These are phyloP conservation scores for Dysphania ambrosioides DNA, from an alignment of 148 eudicot species.

Conservation along the genomic window DNA sequence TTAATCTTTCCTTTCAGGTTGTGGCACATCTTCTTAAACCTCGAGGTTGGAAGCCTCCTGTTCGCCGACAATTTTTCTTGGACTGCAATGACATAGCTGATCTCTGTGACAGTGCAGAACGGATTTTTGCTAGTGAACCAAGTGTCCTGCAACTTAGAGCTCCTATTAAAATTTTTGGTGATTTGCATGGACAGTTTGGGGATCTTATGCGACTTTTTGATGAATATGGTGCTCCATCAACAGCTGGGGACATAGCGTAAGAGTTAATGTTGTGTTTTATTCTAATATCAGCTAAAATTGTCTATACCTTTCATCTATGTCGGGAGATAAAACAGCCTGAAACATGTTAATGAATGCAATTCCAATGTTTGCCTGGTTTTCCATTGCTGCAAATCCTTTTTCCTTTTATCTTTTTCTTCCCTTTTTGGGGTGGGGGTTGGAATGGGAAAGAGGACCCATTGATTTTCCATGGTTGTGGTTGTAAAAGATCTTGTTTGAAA, in stretches of 20 bases:
- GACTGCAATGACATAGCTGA: constrained; percentile 98
- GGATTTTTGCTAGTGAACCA: constrained; percentile 89
- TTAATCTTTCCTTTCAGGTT: constrained; percentile 43
- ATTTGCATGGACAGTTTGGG: constrained; percentile 98
- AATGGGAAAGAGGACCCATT: neutral
- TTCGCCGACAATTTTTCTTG: constrained; percentile 91
- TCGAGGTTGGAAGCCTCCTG: constrained; percentile 99
- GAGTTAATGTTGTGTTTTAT: constrained; percentile 30
- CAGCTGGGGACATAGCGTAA: constrained; percentile 98
- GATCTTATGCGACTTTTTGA: constrained; percentile 98
- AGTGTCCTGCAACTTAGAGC: constrained; percentile 91
- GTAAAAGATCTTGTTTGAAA: neutral
- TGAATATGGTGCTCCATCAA: constrained; percentile 97
- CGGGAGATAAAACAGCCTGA: neutral
- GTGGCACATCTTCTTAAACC: constrained; percentile 92
- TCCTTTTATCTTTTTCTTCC: neutral
- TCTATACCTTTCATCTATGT: neutral
- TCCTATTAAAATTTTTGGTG: constrained; percentile 98
- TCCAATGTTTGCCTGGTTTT: neutral
- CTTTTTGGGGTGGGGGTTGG: neutral
- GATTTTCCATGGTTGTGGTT: neutral
- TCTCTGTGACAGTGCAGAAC: constrained; percentile 96
- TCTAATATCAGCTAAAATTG: neutral
- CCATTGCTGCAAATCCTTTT: neutral
- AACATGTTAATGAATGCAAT: neutral